These are phyloP conservation scores for Myriangium duriaei DNA, from an alignment of 2,329 filamentous ascomycete species.

Conservation along the genomic window DNA sequence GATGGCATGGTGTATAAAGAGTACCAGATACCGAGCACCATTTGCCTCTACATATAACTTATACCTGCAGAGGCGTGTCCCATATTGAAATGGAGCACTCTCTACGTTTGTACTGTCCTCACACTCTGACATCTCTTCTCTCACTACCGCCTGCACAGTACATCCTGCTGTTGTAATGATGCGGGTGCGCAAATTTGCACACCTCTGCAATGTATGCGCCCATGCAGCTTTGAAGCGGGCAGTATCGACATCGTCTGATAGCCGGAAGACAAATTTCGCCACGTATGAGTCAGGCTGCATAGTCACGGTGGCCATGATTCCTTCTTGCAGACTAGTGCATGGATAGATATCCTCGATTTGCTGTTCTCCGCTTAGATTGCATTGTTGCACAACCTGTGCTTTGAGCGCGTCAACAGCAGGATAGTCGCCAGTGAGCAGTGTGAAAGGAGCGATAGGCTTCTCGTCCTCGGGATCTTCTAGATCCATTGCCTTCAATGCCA, in stretches of 20 bases:
- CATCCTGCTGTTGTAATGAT: conserved; percentile 1
- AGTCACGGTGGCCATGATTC: not conserved
- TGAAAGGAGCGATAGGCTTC: not conserved
- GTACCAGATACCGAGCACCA: not conserved
- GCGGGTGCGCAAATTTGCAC: conserved; percentile 1
- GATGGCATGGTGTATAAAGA: conserved; percentile 1
- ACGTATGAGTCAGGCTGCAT: not conserved
- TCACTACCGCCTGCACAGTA: not conserved
- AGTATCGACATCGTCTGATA: not conserved
- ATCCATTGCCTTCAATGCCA: not conserved
- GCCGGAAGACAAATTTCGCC: not conserved
- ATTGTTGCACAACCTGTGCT: conserved; percentile 12
- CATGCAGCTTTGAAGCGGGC: not conserved
- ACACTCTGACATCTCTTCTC: not conserved
- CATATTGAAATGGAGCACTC: not conserved
- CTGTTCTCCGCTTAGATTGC: conserved; percentile 1
- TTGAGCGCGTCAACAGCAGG: not conserved
- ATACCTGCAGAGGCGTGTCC: no score
- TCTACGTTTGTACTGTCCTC: not conserved
- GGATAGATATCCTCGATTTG: conserved; percentile 4
- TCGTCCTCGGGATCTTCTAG: not conserved
- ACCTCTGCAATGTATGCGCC: not conserved
- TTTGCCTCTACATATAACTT: not conserved
- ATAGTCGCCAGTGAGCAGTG: not conserved
- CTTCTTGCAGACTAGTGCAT: conserved; percentile 2